phyloP scores from a whole-genome alignment of 306 rosid genomes.

The Phaseolus lunatus region DNA sequence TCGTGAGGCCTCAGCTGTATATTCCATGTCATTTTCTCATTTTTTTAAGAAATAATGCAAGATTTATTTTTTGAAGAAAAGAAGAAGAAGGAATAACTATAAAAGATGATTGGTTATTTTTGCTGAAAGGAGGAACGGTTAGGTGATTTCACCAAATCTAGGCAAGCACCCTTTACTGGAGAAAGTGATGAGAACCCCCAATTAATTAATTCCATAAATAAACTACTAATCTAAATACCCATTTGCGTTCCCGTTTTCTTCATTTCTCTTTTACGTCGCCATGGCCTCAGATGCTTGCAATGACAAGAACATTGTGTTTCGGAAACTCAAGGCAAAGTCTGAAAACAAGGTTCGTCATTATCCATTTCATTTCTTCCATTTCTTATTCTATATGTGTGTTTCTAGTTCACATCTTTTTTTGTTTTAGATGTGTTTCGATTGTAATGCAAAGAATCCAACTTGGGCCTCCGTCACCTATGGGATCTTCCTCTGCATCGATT shows the following conservation, averaged over 20 bases:
- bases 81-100: not conserved
- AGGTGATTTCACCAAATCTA: not conserved
- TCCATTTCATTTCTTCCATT: too few species aligned
- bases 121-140: not conserved
- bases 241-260: not conserved
- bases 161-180: not conserved
- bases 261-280: not conserved
- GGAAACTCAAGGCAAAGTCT: not conserved
- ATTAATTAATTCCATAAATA: slow-evolving; percentile 26
- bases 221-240: not conserved
- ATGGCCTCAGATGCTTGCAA: not conserved
- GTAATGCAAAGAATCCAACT: not conserved
- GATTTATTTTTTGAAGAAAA: not conserved
- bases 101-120: not conserved
- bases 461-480: slow-evolving; percentile 7
- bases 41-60: not conserved
- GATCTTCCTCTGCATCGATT: slow-evolving; percentile 5
- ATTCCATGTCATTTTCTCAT: too few species aligned
- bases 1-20: too few species aligned
- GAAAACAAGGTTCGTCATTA: not conserved
- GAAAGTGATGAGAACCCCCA: not conserved
- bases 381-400: not conserved
- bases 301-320: not conserved
- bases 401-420: not conserved
- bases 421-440: slow-evolving; percentile 8